Evolutionary conservation across 2,329 filamentous ascomycete genomes (phyloP).

Genomic region (Aspergillus terreus): DNA sequence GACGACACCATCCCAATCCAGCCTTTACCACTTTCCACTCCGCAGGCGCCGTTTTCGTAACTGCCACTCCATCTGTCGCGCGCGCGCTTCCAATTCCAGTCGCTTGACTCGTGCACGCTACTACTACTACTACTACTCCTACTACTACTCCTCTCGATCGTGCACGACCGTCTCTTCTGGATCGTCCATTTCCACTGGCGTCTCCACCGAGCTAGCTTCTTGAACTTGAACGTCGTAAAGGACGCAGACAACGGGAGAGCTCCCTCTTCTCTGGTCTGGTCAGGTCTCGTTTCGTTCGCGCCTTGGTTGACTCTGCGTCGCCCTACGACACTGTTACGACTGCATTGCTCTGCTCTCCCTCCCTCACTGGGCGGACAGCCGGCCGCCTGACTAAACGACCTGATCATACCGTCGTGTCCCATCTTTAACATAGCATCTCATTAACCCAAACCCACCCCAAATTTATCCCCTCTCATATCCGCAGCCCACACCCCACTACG

Average conservation of each 20-base stretch:
- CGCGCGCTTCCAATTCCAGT: not conserved
- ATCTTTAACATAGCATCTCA: conserved; percentile 17
- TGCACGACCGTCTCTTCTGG: not conserved
- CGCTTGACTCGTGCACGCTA: not conserved
- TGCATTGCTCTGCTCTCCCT: not conserved
- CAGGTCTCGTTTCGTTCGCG: too few species aligned
- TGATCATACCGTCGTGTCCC: conserved; percentile 20
- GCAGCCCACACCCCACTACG: conserved; percentile 14
- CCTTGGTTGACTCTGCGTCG: not conserved
- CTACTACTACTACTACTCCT: too few species aligned
- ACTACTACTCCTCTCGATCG: not conserved
- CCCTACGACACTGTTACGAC: not conserved
- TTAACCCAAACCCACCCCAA: not conserved
- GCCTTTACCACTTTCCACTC: conserved; percentile 6
- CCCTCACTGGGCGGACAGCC: not conserved
- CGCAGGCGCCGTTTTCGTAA: conserved; percentile 26
- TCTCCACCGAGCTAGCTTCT: conserved; percentile 17
- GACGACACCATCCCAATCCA: conserved; percentile 28
- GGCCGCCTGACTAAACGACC: conserved; percentile 11
- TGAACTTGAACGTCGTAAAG: too few species aligned
- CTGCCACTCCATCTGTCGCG: conserved; percentile 4
- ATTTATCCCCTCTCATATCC: conserved; percentile 10
- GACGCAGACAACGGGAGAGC: too few species aligned
- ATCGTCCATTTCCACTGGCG: not conserved
- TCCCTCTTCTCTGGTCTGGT: too few species aligned